Evolutionary conservation across 805 yeast species (phyloP).

Genomic region (Pichia manshurica): DNA sequence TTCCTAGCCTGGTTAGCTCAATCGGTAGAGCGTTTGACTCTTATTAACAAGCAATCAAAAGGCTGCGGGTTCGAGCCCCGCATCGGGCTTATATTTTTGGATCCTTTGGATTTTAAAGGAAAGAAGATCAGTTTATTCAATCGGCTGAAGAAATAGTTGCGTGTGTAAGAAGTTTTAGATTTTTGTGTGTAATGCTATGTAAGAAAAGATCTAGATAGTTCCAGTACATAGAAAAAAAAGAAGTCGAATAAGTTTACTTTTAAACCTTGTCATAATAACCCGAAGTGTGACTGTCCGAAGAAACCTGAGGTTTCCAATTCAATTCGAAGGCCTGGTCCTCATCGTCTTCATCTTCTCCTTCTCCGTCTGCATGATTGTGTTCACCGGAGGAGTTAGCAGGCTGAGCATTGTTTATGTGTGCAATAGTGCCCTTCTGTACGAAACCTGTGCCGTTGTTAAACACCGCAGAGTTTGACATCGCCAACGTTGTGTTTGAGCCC

Average conservation of each 20-base stretch:
- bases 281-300: slow-evolving; percentile 8
- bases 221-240: neutral
- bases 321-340: slow-evolving; percentile 10
- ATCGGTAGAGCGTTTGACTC: slow-evolving; percentile 16
- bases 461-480: slow-evolving; percentile 6
- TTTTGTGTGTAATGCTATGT: too few species aligned
- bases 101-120: too few species aligned
- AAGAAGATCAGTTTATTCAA: too few species aligned
- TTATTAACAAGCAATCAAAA: slow-evolving; percentile 10
- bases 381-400: neutral
- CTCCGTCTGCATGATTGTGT: too few species aligned
- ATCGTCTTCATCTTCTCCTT: slow-evolving; percentile 2
- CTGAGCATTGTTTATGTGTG: neutral
- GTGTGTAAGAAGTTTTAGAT: too few species aligned
- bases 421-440: slow-evolving; percentile 9
- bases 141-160: too few species aligned
- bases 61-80: slow-evolving; percentile 17
- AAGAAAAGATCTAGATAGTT: too few species aligned
- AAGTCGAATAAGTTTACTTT: too few species aligned
- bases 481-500: slow-evolving; percentile 7
- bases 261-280: slow-evolving; percentile 1
- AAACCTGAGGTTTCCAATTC: slow-evolving; percentile 11
- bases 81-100: slow-evolving; percentile 13
- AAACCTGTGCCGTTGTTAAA: slow-evolving; percentile 6
- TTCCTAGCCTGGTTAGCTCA: slow-evolving; percentile 13